Percentiles rank a stretch among this genome's conserved stretches.
phyloP scores from a whole-genome alignment of 345 rosid species.

The Linum trigynum region DNA sequence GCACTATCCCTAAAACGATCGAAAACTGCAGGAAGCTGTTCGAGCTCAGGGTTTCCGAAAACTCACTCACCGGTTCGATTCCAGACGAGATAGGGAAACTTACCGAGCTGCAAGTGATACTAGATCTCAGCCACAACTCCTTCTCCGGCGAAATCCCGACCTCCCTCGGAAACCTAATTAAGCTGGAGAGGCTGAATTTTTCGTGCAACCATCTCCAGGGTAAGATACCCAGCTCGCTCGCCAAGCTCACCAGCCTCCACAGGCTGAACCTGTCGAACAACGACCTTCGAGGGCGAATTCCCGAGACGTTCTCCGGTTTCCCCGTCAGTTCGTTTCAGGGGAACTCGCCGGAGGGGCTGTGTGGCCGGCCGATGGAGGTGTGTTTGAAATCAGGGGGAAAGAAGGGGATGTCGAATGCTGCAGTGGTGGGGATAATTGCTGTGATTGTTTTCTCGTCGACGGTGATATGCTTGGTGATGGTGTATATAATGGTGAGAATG shows the following conservation, averaged over 20 bases:
- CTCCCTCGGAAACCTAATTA: conserved; percentile 51
- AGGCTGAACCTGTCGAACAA: conserved; percentile 66
- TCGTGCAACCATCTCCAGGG: conserved; percentile 62
- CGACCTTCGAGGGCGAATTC: conserved; percentile 55
- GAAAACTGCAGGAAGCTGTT: conserved; percentile 66
- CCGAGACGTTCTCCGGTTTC: conserved; percentile 46
- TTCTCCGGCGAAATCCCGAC: conserved; percentile 54
- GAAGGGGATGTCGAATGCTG: conserved; percentile 29
- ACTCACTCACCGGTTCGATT: conserved; percentile 49
- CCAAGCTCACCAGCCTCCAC: conserved; percentile 66
- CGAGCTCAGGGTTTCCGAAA: conserved; percentile 64
- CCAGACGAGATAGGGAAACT: conserved; percentile 63
- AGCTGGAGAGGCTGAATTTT: conserved; percentile 63
- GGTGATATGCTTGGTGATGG: conserved; percentile 45
- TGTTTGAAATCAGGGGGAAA: conserved; percentile 25
- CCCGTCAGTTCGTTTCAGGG: conserved; percentile 45
- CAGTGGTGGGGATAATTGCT: conserved; percentile 32
- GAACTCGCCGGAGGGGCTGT: conserved; percentile 29
- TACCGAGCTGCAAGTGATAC: conserved; percentile 67
- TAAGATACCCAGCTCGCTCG: conserved; percentile 48
- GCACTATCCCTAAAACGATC: conserved; percentile 50
- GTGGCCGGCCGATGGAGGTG: conserved; percentile 49
- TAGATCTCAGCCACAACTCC: conserved; percentile 64
- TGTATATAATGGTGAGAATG: conserved; percentile 57
- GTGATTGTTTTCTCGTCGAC: conserved; percentile 55